Evolutionary conservation across 148 eudicot species (phyloP), one percentile per base, ranked within the genome.

Genomic region (Camellia japonica): DNA sequence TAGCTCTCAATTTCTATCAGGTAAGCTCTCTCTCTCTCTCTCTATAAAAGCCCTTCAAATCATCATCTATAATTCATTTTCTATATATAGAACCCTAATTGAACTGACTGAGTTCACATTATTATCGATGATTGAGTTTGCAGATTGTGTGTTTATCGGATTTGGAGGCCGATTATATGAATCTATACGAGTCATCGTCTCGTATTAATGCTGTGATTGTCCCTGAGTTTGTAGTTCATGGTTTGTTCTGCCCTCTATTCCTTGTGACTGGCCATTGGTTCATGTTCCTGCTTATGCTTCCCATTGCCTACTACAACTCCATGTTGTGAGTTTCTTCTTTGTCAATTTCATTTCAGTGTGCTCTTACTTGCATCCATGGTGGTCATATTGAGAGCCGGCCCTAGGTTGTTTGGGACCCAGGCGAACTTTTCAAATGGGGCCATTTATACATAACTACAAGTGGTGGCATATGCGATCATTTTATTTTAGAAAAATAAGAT

Each of bases 151-250:
- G 97, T 84, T 87, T 96, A 81, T 86, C 97, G 74, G 98, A 96
- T 87, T 87, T 96, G 90, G 98, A 96, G 88, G 91, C 95, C 16
- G 99, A 96, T 76, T 91, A 90, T 83, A 41, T 96, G 95, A 96
- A 96, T 67, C 98, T 97, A 0, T 96, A 87, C 23, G 98, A 96
- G 55, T 83, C 97, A 11, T 88, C 99, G 12, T 80, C 95, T 65
- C 94, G 91, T 67, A 88, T 92, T 23, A 96, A 96, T 78, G 75
- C 87, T 2, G 85, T 92, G 77, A 82, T 96, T 54, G 62, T 92
- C 46, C 93, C 92, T 7, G 99, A 96, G 81, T 92, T 90, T 83
- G 41, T 90, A 44, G 73, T 93, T 83, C 93, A 96, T 52, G 95
- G 88, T 64, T 91, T 80, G 56, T 86, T 92, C 41, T 90, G 90